Evolutionary conservation across 169 alveolate genomes (phyloP), one percentile per base, ranked within the genome.

Genomic region (Ichthyophthirius multifiliis): DNA sequence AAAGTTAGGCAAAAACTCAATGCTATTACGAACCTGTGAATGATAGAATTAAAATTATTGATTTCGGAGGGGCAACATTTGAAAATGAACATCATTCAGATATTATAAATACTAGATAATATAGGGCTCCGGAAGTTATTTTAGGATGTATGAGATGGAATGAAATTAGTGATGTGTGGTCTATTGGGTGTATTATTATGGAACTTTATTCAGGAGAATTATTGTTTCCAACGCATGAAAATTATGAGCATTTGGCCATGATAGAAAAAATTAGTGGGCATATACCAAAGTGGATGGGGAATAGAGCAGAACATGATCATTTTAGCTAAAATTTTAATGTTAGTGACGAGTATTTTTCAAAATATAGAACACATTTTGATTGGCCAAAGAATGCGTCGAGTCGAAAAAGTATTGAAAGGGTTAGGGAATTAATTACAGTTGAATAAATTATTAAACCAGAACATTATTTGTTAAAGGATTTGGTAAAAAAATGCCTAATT

Each of bases 41-140:
- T 43, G 30, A 78, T 43, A 97, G 94, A 39, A 95, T 98, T 9
- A 96, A 98, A 87, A 76, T 99, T 45, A 98, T 99, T 45, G 99
- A 99, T 88, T 98, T 99, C 85, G 99, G 99, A 39, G 98, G 99
- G 34, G 99, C 99, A 9, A 98, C 99, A 2, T 97, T 94, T 88
- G 97, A 92, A 78, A 93, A 90, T 78, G 99, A 98, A 74, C 97
- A 98, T 80, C 99, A 98, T 86, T 95, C 99, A 37, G 89, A 98
- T 35, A 96, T 97, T 71, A 98, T 99, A 43, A 99, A 99, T 87
- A 99, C 99, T 7, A 86, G 99, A 63, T 99, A 99, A 71, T 98
- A 98, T 87, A 86, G 99, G 46, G 99, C 99, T 15, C 99, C 99
- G 1, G 99, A 98, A 84, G 99, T 98, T 13, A 97, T 98, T 35